A percentile compares a stretch with the other conserved stretches of the same genome.
Conservation (phyloP, 2,329 filamentous ascomycete genomes). For the Colletotrichum agaves region DNA sequence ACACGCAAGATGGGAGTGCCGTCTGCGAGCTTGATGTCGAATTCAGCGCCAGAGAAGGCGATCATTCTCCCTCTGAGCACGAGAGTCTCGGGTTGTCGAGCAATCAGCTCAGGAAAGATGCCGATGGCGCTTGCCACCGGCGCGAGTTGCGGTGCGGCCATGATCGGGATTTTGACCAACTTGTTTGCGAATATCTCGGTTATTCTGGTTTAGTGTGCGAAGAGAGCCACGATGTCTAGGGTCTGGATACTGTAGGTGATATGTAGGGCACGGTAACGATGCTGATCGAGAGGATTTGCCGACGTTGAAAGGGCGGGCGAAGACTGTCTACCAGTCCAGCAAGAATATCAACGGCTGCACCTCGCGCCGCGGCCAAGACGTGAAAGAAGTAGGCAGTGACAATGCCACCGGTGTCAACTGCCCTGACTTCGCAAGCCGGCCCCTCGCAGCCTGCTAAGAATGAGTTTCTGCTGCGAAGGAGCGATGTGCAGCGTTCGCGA, state of each 20-base stretch:
- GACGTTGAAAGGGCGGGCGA: background rate
- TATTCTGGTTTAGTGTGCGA: no score
- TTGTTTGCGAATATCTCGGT: no score
- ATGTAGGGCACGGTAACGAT: no score
- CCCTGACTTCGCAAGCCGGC: background rate
- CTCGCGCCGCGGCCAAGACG: background rate
- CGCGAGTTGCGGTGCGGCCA: slow-evolving; percentile 39
- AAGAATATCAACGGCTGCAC: background rate
- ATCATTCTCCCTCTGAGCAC: slow-evolving; percentile 70
- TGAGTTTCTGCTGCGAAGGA: background rate
- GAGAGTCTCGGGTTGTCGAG: slow-evolving; percentile 57
- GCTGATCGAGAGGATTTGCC: no score
- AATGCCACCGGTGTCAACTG: background rate
- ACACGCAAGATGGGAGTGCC: slow-evolving; percentile 66
- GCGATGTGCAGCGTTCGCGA: background rate
- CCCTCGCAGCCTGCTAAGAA: background rate
- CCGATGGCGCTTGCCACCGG: slow-evolving; percentile 49
- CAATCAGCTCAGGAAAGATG: slow-evolving; percentile 53
- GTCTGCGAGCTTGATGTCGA: slow-evolving; percentile 67
- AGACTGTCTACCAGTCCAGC: no score
- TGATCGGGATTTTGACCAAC: background rate
- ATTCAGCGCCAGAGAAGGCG: slow-evolving; percentile 71
- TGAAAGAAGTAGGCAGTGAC: background rate
- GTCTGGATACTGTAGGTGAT: no score
- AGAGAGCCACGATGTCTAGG: no score